Evolutionary conservation across 2,329 filamentous ascomycete species (phyloP).

Genomic region (Corniculantispora saksenae): DNA sequence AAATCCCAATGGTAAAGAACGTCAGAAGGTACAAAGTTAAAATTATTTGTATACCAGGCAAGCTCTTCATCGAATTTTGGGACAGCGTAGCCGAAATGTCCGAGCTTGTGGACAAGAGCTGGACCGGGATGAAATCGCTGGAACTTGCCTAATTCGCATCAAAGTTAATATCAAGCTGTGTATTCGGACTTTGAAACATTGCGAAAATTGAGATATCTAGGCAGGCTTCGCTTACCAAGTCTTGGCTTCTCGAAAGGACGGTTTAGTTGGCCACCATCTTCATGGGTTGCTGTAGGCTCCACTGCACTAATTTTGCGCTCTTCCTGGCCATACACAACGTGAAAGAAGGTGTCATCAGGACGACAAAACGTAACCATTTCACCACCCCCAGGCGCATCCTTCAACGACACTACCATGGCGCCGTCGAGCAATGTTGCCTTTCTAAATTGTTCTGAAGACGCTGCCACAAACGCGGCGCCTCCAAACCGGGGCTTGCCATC

Average conservation of each 20-base stretch:
- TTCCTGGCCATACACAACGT: conserved; percentile 28
- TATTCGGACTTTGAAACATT: neutral
- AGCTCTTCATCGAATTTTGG: conserved; percentile 34
- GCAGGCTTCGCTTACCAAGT: neutral
- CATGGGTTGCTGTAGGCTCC: conserved; percentile 8
- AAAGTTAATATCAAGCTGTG: neutral
- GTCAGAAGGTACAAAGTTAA: conserved; percentile 44
- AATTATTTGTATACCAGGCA: conserved; percentile 39
- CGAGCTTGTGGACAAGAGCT: conserved; percentile 39
- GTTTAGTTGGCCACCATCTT: conserved; percentile 5
- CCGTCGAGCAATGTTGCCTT: conserved; percentile 18
- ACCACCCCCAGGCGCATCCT: conserved; percentile 13
- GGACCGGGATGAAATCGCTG: conserved; percentile 29
- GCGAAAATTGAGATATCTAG: neutral
- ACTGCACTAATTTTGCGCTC: conserved; percentile 21
- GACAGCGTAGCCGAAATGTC: conserved; percentile 40
- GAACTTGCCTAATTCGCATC: neutral
- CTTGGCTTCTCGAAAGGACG: conserved; percentile 6
- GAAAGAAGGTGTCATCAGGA: conserved; percentile 34
- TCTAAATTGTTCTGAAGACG: conserved; percentile 18
- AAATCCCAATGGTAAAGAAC: conserved; percentile 23
- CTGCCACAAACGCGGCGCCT: conserved; percentile 32
- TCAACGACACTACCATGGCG: conserved; percentile 2
- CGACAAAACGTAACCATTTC: conserved; percentile 36
- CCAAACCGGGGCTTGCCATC: conserved; percentile 26